phyloP scores from a whole-genome alignment of 495 filamentous ascomycete genomes.

The Aspergillus bridgeri region DNA sequence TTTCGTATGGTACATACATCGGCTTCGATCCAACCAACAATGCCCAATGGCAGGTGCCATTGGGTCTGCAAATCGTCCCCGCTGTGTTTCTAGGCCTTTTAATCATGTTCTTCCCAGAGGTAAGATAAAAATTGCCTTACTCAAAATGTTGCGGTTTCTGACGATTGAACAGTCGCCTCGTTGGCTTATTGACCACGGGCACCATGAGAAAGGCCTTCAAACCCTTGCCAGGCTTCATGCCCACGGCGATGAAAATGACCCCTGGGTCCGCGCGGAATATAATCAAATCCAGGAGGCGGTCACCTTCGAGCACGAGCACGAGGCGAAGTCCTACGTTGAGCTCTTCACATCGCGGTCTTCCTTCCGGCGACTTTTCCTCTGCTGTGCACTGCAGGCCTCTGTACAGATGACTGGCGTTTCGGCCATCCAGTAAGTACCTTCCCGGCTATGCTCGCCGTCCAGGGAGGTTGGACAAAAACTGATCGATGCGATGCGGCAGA shows the following conservation, averaged over 20 bases:
- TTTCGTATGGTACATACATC: constrained; percentile 45
- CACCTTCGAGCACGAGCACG: constrained; percentile 52
- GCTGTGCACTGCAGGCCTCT: constrained; percentile 62
- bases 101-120: constrained; percentile 50
- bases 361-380: constrained; percentile 67
- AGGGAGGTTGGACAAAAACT: not conserved
- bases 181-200: constrained; percentile 52
- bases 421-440: constrained; percentile 55
- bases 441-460: not conserved
- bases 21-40: constrained; percentile 45
- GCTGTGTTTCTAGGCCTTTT: constrained; percentile 39
- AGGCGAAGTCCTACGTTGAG: constrained; percentile 65
- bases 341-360: constrained; percentile 61
- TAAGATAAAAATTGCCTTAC: constrained; percentile 5
- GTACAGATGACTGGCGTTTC: constrained; percentile 72
- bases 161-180: constrained; percentile 43
- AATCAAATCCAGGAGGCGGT: constrained; percentile 41
- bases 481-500: constrained; percentile 14
- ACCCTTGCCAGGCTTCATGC: constrained; percentile 51
- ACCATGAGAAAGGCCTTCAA: constrained; percentile 45
- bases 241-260: constrained; percentile 39
- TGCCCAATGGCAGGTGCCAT: constrained; percentile 41
- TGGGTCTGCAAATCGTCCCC: constrained; percentile 42
- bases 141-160: not conserved
- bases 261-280: constrained; percentile 45